phyloP scores from a whole-genome alignment of 345 rosid species.

The Gossypioides kirkii region DNA sequence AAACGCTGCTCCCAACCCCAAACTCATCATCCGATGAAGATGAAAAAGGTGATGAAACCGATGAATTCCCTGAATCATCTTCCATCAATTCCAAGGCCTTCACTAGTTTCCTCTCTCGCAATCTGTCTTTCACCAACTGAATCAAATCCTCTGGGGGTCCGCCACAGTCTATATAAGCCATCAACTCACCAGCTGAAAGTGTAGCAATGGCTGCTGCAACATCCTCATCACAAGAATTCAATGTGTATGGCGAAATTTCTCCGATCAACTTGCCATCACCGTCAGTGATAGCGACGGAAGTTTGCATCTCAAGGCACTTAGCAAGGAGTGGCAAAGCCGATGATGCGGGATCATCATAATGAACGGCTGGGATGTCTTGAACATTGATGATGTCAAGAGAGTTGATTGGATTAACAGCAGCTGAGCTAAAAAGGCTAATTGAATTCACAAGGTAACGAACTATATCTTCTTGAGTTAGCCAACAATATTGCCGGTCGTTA shows the following conservation, averaged over 20 bases:
- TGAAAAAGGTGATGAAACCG: constrained; percentile 18
- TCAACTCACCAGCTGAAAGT: constrained; percentile 46
- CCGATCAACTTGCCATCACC: constrained; percentile 34
- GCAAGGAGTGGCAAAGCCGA: constrained; percentile 34
- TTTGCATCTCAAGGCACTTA: constrained; percentile 31
- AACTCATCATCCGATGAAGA: constrained; percentile 49
- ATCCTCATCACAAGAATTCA: constrained; percentile 38
- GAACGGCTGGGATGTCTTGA: constrained; percentile 26
- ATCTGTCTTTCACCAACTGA: constrained; percentile 36
- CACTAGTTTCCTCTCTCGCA: constrained; percentile 36
- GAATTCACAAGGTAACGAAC: constrained; percentile 52
- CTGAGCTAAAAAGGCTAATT: constrained; percentile 41
- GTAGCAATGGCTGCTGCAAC: constrained; percentile 50
- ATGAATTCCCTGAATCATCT: constrained; percentile 30
- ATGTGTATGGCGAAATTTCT: constrained; percentile 43
- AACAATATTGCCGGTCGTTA: constrained; percentile 47
- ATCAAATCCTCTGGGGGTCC: constrained; percentile 44
- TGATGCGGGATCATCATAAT: constrained; percentile 40
- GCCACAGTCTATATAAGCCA: constrained; percentile 50
- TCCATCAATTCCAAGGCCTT: constrained; percentile 36
- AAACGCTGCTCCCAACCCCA: constrained; percentile 25
- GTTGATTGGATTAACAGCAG: constrained; percentile 33
- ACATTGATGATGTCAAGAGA: constrained; percentile 43
- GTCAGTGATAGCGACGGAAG: constrained; percentile 47
- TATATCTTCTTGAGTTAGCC: constrained; percentile 63